Evolutionary conservation across 2,329 filamentous ascomycete genomes (phyloP).

Genomic region (Mycosphaerella sp.): DNA sequence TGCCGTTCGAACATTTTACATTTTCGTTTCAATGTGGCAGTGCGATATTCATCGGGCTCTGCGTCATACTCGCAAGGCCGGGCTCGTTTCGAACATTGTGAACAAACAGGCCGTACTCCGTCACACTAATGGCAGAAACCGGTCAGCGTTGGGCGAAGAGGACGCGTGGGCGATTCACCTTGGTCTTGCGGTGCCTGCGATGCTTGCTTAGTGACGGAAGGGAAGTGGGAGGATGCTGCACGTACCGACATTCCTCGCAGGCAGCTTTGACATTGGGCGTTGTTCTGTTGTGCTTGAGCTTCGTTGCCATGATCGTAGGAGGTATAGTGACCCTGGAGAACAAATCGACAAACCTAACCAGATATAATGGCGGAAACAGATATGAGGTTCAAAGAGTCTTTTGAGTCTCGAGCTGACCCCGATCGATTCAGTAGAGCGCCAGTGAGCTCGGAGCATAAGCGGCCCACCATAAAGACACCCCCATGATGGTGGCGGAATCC

Average conservation of each 20-base stretch:
- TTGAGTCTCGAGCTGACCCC: background rate
- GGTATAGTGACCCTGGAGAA: background rate
- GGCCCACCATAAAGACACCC: background rate
- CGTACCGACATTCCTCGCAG: constrained; percentile 6
- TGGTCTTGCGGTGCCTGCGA: background rate
- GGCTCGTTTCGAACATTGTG: background rate
- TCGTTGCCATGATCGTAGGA: background rate
- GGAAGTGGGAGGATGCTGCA: background rate
- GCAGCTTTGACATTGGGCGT: constrained; percentile 8
- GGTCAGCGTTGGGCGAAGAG: background rate
- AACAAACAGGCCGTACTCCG: constrained; percentile 2
- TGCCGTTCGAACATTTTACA: constrained; percentile 1
- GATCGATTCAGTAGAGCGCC: background rate
- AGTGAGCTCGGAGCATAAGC: background rate
- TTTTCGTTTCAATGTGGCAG: constrained; percentile 1
- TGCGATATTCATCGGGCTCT: constrained; percentile 6
- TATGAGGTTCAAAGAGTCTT: background rate
- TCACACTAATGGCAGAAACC: background rate
- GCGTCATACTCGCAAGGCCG: constrained; percentile 4
- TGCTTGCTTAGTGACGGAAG: background rate
- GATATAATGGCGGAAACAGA: background rate
- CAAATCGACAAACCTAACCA: background rate
- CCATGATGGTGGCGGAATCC: background rate
- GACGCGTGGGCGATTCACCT: background rate
- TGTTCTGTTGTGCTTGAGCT: constrained; percentile 2